A percentile compares a stretch with the other conserved stretches of the same genome.
Evolutionary conservation across 2,329 filamentous ascomycete genomes (phyloP).

Genomic region (Dothidotthia symphoricarpi): DNA sequence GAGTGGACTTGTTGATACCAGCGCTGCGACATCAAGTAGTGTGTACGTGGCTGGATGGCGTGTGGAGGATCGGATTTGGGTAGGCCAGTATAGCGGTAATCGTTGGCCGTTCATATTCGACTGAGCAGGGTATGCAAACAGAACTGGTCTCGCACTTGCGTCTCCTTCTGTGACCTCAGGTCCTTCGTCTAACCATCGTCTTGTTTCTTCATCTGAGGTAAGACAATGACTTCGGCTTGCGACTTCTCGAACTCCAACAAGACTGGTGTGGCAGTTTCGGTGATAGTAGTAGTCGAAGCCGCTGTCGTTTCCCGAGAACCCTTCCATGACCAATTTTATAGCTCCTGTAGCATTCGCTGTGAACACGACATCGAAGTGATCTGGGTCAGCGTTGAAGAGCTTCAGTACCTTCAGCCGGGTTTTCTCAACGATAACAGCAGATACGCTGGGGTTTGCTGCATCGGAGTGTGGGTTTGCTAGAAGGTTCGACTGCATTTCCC

Average conservation of each 20-base stretch:
- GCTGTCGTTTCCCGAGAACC: constrained; percentile 59
- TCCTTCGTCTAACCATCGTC: constrained; percentile 58
- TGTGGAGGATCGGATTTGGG: constrained; percentile 15
- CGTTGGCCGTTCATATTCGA: constrained; percentile 87
- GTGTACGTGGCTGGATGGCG: constrained; percentile 58
- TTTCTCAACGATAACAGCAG: constrained; percentile 57
- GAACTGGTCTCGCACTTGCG: constrained; percentile 9
- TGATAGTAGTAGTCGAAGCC: constrained; percentile 84
- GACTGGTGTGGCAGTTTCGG: constrained; percentile 77
- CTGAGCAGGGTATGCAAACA: constrained; percentile 83
- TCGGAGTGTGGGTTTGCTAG: constrained; percentile 69
- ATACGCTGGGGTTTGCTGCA: constrained; percentile 57
- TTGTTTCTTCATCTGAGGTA: constrained; percentile 58
- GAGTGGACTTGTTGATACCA: constrained; percentile 62
- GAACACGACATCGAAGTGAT: constrained; percentile 82
- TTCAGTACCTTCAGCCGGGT: constrained; percentile 49
- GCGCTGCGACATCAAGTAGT: constrained; percentile 67
- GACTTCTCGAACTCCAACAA: constrained; percentile 74
- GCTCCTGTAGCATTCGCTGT: constrained; percentile 91
- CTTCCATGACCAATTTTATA: constrained; percentile 80
- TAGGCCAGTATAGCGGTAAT: constrained; percentile 63
- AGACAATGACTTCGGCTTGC: constrained; percentile 65
- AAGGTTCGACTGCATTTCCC: constrained; percentile 56
- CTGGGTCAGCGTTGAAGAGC: constrained; percentile 78
- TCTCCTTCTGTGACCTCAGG: constrained; percentile 5